These are phyloP conservation scores for Houttuynia cordata DNA, from an alignment of 164 flowering plant species.

Conservation along the genomic window DNA sequence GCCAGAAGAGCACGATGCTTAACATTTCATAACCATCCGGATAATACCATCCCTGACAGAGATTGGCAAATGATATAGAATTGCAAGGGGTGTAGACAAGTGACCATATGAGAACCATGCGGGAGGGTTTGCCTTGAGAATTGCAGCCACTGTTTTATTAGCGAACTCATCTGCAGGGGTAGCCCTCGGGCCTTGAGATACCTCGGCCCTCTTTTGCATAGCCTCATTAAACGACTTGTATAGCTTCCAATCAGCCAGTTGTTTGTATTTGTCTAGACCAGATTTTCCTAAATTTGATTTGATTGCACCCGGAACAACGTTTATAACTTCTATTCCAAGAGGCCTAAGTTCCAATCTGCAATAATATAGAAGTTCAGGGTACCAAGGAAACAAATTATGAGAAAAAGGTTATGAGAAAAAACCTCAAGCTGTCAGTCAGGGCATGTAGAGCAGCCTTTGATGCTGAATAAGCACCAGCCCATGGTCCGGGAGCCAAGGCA, in stretches of 20 bases:
- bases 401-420: not conserved
- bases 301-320: slow-evolving; percentile 74
- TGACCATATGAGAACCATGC: slow-evolving; percentile 70
- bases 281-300: slow-evolving; percentile 53
- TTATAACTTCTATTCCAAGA: slow-evolving; percentile 67
- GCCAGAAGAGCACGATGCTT: slow-evolving; percentile 3
- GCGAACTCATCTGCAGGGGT: slow-evolving; percentile 84
- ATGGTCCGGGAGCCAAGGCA: slow-evolving; percentile 65
- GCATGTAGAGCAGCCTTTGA: slow-evolving; percentile 88
- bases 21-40: slow-evolving; percentile 26
- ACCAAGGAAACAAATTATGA: too few relatives aligned
- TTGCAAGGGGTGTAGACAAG: slow-evolving; percentile 31
- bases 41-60: slow-evolving; percentile 43
- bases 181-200: slow-evolving; percentile 41
- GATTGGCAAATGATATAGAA: slow-evolving; percentile 58
- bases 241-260: slow-evolving; percentile 76
- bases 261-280: slow-evolving; percentile 34
- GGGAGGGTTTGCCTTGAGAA: slow-evolving; percentile 67
- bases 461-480: slow-evolving; percentile 81
- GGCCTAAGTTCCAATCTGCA: slow-evolving; percentile 66
- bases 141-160: slow-evolving; percentile 42
- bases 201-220: slow-evolving; percentile 39
- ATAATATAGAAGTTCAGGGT: not conserved
- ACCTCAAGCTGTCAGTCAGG: slow-evolving; percentile 75
- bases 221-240: slow-evolving; percentile 53